Conservation (phyloP, 495 filamentous ascomycete genomes). For the Clavariopsis aquatica region DNA sequence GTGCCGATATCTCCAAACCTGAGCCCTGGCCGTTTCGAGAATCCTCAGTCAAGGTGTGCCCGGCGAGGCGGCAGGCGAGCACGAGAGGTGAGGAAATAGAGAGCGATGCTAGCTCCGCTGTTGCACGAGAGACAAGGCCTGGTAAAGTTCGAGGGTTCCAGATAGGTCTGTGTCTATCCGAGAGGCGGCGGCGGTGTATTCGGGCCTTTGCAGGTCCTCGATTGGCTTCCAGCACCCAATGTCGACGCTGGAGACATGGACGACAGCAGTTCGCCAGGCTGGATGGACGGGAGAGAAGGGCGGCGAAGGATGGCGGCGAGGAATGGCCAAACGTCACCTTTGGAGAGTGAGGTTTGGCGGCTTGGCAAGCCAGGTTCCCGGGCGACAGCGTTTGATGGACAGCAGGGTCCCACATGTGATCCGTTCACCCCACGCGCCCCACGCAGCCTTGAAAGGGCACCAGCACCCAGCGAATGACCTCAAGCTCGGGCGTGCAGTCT, state of each 20-base stretch:
- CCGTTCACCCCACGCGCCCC: slow-evolving; percentile 12
- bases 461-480: slow-evolving; percentile 24
- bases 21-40: neutral
- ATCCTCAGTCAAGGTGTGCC: neutral
- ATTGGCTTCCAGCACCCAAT: neutral
- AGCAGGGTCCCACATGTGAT: slow-evolving; percentile 20
- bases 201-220: slow-evolving; percentile 17
- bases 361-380: slow-evolving; percentile 2
- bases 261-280: neutral
- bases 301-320: neutral
- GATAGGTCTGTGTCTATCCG: neutral
- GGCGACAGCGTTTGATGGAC: slow-evolving; percentile 15
- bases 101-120: too few relatives aligned
- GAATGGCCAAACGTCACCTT: neutral
- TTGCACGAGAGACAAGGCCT: too few relatives aligned
- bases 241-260: slow-evolving; percentile 20
- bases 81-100: too few relatives aligned
- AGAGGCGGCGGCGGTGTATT: slow-evolving; percentile 16
- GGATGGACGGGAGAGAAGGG: neutral
- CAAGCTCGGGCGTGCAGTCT: slow-evolving; percentile 9
- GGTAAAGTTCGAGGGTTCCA: too few relatives aligned
- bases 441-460: neutral
- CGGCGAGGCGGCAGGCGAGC: too few relatives aligned
- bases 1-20: too few relatives aligned
- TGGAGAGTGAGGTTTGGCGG: slow-evolving; percentile 6